phyloP scores from a whole-genome alignment of 495 filamentous ascomycete genomes.

The Evansstolkia leycettana region DNA sequence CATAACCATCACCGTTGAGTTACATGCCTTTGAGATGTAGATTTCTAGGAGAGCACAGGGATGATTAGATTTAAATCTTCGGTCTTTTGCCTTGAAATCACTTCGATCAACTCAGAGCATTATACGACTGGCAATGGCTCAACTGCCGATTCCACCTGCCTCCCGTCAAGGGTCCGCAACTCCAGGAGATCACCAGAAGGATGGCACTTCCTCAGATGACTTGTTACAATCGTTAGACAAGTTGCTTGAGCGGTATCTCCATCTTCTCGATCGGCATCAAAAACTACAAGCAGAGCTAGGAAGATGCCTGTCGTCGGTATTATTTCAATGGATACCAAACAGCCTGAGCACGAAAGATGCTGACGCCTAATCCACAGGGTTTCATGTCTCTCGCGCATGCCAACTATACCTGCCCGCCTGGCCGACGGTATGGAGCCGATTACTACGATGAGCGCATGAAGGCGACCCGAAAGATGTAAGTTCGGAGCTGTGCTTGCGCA shows the following conservation, averaged over 20 bases:
- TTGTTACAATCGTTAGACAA: conserved; percentile 39
- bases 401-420: conserved; percentile 54
- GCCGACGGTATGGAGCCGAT: conserved; percentile 51
- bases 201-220: conserved; percentile 10
- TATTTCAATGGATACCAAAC: conserved; percentile 1
- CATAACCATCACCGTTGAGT: too few species aligned
- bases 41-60: too few species aligned
- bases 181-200: conserved; percentile 13
- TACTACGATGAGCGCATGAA: conserved; percentile 66
- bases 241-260: conserved; percentile 57
- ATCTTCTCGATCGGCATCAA: conserved; percentile 59
- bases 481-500: neutral
- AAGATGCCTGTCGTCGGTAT: conserved; percentile 43
- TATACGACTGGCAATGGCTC: conserved; percentile 13
- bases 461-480: conserved; percentile 37
- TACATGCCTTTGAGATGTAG: too few species aligned
- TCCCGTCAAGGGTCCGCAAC: conserved; percentile 21
- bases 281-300: conserved; percentile 42
- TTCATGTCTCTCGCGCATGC: conserved; percentile 51
- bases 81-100: neutral
- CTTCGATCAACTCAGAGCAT: neutral
- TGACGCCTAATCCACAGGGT: conserved; percentile 22
- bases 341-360: conserved; percentile 2
- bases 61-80: conserved; percentile 1
- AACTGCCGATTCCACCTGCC: conserved; percentile 25